Evolutionary conservation across 2,329 filamentous ascomycete genomes (phyloP), one percentile per base, ranked within the genome.

Genomic region (Aspergillus sp.): DNA sequence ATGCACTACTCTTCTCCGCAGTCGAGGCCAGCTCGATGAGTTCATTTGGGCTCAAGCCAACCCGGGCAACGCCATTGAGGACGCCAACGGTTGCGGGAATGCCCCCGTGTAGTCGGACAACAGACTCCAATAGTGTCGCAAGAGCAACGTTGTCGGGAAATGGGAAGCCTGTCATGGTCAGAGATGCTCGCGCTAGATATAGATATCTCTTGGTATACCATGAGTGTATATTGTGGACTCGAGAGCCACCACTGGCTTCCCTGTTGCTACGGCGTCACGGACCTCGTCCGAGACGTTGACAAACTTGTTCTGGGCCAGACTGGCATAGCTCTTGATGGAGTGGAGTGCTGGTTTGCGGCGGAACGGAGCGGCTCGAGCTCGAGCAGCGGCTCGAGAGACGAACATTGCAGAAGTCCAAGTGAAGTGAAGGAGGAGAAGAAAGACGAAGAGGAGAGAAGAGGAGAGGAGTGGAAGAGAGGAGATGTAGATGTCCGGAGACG

Each of bases 211-310:
- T n/a, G n/a, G 24, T 49, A 32, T 59, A 69, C 86, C 88, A 62
- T 98, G 91, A 1, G 91, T 98, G 61, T 98, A 96, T 47, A 98
- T 96, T 4, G 91, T 94, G 2, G 85, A 86, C 61, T 98, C 91
- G 4, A 98, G 71, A 11, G 89, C 91, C 8, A 98, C 88, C 3
- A 98, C 80, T 1, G 91, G 89, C 49, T 77, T 79, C 35, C 79
- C 78, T 8, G 75, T 73, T 26, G 75, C 68, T 29, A 95, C 59
- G 24, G 88, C 89, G 53, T 86, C 77, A 32, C 71, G 67, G 8
- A 98, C 80, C 60, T 96, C 89, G 31, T 89, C 80, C 1, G 85
- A 88, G 26, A 94, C 68, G 33, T 69, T 72, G 35, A 93, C 71
- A 39, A 86, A 60, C 52, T 60, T 58, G 60, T 48, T 61, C 35